Evolutionary conservation across 306 rosid genomes (phyloP).

Genomic region (Castanea crenata): DNA sequence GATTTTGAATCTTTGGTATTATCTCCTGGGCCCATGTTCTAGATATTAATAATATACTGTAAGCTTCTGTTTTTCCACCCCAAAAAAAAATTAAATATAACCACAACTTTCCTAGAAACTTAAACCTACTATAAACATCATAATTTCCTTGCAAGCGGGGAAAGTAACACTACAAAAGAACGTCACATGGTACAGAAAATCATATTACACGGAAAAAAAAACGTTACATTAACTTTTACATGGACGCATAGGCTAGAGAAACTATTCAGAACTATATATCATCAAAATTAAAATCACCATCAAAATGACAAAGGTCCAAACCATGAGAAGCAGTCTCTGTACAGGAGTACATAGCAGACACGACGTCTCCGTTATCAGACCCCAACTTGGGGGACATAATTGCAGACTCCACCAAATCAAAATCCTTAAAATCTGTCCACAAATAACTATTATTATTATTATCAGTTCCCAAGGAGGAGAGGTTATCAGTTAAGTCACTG

Average conservation of each 20-base stretch:
- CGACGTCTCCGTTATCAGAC: constrained; percentile 18
- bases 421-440: constrained; percentile 60
- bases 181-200: background rate
- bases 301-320: constrained; percentile 29
- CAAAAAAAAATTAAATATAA: no score
- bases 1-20: no score
- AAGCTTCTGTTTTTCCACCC: no score
- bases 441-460: background rate
- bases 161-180: no score
- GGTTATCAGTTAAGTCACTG: constrained; percentile 31
- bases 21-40: background rate
- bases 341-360: constrained; percentile 32
- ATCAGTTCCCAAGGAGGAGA: constrained; percentile 15
- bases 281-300: constrained; percentile 27
- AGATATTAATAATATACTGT: no score
- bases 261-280: background rate
- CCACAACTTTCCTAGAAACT: no score
- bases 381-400: constrained; percentile 15
- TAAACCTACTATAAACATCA: background rate
- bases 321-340: constrained; percentile 16
- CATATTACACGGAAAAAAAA: background rate
- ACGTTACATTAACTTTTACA: background rate
- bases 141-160: background rate
- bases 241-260: background rate
- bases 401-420: constrained; percentile 33